Evolutionary conservation across 495 filamentous ascomycete genomes (phyloP).

Genomic region (Darksidea phi): DNA sequence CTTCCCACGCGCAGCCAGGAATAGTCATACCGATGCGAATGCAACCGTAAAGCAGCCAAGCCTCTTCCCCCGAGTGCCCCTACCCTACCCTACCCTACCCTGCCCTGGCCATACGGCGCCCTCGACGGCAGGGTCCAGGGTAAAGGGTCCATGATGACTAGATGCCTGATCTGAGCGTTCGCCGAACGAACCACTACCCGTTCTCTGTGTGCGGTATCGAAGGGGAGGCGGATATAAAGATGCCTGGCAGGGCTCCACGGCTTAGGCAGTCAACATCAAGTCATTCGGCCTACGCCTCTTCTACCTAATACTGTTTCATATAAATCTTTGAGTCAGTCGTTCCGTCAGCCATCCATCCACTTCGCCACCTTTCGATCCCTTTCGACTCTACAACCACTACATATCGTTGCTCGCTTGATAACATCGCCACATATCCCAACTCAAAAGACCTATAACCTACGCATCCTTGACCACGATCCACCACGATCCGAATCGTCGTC

Average conservation of each 20-base stretch:
- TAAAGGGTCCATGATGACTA: slow-evolving; percentile 19
- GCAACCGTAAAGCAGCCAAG: background rate
- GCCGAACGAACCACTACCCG: background rate
- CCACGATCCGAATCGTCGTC: slow-evolving; percentile 2
- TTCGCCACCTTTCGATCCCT: slow-evolving; percentile 6
- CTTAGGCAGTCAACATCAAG: slow-evolving; percentile 10
- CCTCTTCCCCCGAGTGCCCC: background rate
- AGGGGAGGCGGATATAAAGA: slow-evolving; percentile 22
- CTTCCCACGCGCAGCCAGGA: slow-evolving; percentile 2
- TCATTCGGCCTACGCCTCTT: slow-evolving; percentile 9
- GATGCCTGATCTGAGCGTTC: slow-evolving; percentile 25
- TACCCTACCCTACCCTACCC: background rate
- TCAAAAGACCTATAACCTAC: background rate
- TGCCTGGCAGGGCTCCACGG: slow-evolving; percentile 24
- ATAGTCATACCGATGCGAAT: slow-evolving; percentile 6
- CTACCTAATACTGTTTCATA: slow-evolving; percentile 7
- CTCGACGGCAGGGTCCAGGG: background rate
- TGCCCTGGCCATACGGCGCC: background rate
- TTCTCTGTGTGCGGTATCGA: background rate
- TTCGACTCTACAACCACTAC: background rate
- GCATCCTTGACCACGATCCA: slow-evolving; percentile 4
- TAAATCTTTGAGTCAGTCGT: slow-evolving; percentile 29
- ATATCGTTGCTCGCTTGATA: background rate
- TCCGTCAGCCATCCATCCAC: slow-evolving; percentile 17
- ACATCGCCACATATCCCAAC: background rate